phyloP scores from a whole-genome alignment of 768 basidiomycete genomes.

The Thelephora aurantiotincta region DNA sequence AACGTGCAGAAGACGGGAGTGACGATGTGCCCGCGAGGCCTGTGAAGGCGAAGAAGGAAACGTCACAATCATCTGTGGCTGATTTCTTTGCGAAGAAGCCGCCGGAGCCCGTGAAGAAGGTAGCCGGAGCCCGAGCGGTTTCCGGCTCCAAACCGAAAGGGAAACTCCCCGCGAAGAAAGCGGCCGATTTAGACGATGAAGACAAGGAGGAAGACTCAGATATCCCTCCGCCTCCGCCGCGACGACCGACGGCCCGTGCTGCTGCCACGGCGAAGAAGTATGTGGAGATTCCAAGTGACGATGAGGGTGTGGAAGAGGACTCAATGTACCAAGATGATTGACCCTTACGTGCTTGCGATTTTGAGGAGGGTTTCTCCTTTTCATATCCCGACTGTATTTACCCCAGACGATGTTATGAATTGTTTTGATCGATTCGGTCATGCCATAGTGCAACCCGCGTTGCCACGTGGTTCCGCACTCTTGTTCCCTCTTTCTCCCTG shows the following conservation, averaged over 20 bases:
- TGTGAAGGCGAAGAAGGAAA: slow-evolving; percentile 30
- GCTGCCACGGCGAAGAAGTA: slow-evolving; percentile 37
- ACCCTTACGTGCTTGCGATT: neutral
- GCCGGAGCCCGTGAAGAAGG: slow-evolving; percentile 23
- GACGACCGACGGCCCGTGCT: slow-evolving; percentile 30
- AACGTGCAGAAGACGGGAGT: slow-evolving; percentile 23
- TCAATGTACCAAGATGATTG: neutral
- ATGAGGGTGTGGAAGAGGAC: slow-evolving; percentile 23
- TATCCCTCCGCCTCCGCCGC: slow-evolving; percentile 26
- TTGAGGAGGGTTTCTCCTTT: neutral
- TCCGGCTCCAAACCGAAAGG: slow-evolving; percentile 5
- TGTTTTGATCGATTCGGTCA: too few relatives aligned
- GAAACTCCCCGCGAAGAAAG: slow-evolving; percentile 21
- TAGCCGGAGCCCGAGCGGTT: slow-evolving; percentile 10
- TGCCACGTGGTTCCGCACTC: too few relatives aligned
- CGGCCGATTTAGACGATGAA: slow-evolving; percentile 27
- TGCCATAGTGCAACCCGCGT: too few relatives aligned
- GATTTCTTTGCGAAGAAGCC: slow-evolving; percentile 47
- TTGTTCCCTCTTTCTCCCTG: too few relatives aligned
- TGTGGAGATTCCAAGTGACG: slow-evolving; percentile 20
- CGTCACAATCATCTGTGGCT: slow-evolving; percentile 27
- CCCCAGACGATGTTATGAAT: too few relatives aligned
- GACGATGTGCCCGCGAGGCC: slow-evolving; percentile 32
- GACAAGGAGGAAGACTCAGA: slow-evolving; percentile 31
- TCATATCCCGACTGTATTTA: neutral